Conservation (phyloP, 2,329 filamentous ascomycete genomes). For the Neofusicoccum kwambonambiense region DNA sequence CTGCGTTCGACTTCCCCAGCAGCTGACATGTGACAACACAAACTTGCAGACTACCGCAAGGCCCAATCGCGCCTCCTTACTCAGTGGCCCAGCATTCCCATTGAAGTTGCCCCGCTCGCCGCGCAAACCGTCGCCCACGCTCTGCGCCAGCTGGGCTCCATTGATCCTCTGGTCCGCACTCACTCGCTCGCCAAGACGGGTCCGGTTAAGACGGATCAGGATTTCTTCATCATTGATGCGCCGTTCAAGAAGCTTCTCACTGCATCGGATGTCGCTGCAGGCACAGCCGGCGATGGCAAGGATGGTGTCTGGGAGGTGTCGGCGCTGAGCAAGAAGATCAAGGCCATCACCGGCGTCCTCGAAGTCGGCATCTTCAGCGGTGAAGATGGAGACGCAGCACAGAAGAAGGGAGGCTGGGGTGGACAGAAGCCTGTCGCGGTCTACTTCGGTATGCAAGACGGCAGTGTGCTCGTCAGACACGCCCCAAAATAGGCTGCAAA, state of each 20-base stretch:
- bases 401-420: constrained; percentile 49
- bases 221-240: constrained; percentile 88
- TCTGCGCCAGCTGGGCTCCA: constrained; percentile 70
- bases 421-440: constrained; percentile 90
- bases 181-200: constrained; percentile 76
- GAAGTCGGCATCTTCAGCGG: constrained; percentile 92
- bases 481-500: constrained; percentile 1
- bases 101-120: constrained; percentile 87
- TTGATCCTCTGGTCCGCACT: constrained; percentile 68
- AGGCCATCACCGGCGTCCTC: constrained; percentile 79
- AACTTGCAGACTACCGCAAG: constrained; percentile 76
- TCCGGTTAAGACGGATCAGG: constrained; percentile 81
- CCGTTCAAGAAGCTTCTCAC: constrained; percentile 74
- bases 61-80: constrained; percentile 71
- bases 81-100: constrained; percentile 81
- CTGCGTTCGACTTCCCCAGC: background rate
- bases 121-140: constrained; percentile 73
- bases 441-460: constrained; percentile 85
- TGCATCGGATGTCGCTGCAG: constrained; percentile 52
- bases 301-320: constrained; percentile 79
- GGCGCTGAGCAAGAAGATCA: constrained; percentile 69
- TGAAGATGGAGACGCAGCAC: constrained; percentile 69
- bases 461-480: constrained; percentile 40
- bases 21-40: background rate
- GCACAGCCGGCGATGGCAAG: constrained; percentile 51